Evolutionary conservation across 1,139 yeast genomes (phyloP).

Genomic region (Yamadazyma triangularis): DNA sequence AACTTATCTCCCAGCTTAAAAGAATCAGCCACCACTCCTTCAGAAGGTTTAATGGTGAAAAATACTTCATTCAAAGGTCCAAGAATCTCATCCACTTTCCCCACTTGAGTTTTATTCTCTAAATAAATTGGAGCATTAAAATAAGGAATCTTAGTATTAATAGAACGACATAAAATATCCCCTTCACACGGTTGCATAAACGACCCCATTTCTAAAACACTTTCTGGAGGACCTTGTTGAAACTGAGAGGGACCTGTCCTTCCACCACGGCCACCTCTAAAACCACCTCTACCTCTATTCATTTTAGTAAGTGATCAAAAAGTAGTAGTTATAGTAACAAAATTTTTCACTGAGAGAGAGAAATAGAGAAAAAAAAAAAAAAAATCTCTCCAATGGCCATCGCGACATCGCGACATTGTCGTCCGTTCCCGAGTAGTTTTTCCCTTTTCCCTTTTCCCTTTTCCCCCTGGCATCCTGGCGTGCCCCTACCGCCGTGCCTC

Average conservation of each 20-base stretch:
- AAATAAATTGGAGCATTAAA: slow-evolving; percentile 98
- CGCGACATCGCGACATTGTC: slow-evolving; percentile 4
- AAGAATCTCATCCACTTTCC: slow-evolving; percentile 96
- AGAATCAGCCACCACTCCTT: slow-evolving; percentile 91
- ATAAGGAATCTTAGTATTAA: slow-evolving; percentile 91
- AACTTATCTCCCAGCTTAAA: slow-evolving; percentile 96
- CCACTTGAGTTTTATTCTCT: slow-evolving; percentile 92
- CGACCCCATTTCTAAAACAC: slow-evolving; percentile 90
- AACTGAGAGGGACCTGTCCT: slow-evolving; percentile 49
- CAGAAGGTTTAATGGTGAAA: slow-evolving; percentile 92
- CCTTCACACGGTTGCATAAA: slow-evolving; percentile 94
- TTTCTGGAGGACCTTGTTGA: slow-evolving; percentile 90
- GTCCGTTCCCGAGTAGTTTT: no score
- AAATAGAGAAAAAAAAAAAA: no score
- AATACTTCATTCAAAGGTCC: slow-evolving; percentile 97
- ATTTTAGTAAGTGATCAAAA: slow-evolving; percentile 16
- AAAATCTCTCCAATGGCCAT: slow-evolving; percentile 12
- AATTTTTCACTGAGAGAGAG: slow-evolving; percentile 6
- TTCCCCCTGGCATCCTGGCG: no score
- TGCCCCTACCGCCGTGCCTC: no score
- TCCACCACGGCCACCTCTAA: slow-evolving; percentile 64
- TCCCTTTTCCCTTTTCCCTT: no score
- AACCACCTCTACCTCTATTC: slow-evolving; percentile 71
- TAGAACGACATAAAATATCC: slow-evolving; percentile 93
- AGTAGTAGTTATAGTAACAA: slow-evolving; percentile 1